A percentile compares a stretch with the other conserved stretches of the same genome.
These are phyloP conservation scores for Ustilaginoidea virens DNA, from an alignment of 2,329 filamentous ascomycete species.

Conservation along the genomic window DNA sequence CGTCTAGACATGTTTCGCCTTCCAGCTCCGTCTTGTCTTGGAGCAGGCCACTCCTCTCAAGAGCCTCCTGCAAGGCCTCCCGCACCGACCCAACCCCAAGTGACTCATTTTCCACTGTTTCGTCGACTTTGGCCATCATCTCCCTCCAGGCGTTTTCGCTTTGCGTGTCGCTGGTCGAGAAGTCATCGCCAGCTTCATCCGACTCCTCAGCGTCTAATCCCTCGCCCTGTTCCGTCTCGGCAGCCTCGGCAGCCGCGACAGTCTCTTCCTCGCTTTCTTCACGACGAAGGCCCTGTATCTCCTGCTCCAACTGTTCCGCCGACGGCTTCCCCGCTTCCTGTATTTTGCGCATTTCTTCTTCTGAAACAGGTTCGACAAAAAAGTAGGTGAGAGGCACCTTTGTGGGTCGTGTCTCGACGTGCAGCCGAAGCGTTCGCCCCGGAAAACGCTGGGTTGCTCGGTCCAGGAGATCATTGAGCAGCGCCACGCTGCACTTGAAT, in stretches of 20 bases:
- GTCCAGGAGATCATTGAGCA: conserved; percentile 70
- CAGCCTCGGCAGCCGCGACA: conserved; percentile 5
- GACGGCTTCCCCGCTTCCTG: conserved; percentile 51
- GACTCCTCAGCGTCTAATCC: conserved; percentile 10
- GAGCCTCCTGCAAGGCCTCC: conserved; percentile 38
- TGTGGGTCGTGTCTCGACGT: conserved; percentile 60
- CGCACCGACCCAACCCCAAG: conserved; percentile 33
- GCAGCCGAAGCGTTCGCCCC: conserved; percentile 57
- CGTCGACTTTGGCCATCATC: conserved; percentile 37
- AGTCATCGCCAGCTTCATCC: conserved; percentile 8
- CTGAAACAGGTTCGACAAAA: conserved; percentile 71
- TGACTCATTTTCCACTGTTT: conserved; percentile 42
- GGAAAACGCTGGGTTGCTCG: conserved; percentile 63
- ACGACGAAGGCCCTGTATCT: conserved; percentile 36
- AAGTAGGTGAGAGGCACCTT: conserved; percentile 63
- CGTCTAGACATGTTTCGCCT: conserved; percentile 31
- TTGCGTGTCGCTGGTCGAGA: conserved; percentile 9
- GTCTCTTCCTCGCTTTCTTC: conserved; percentile 13
- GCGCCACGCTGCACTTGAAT: conserved; percentile 63
- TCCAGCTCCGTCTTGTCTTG: conserved; percentile 28
- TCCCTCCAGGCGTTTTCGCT: conserved; percentile 34
- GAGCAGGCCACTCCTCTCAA: conserved; percentile 38
- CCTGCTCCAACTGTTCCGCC: conserved; percentile 53
- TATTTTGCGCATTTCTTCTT: conserved; percentile 56
- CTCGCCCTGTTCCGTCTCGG: conserved; percentile 9